Percentiles rank a stretch among this genome's conserved stretches.
Conservation (phyloP, 2,329 filamentous ascomycete species). For the Cordyceps pruinosa region DNA sequence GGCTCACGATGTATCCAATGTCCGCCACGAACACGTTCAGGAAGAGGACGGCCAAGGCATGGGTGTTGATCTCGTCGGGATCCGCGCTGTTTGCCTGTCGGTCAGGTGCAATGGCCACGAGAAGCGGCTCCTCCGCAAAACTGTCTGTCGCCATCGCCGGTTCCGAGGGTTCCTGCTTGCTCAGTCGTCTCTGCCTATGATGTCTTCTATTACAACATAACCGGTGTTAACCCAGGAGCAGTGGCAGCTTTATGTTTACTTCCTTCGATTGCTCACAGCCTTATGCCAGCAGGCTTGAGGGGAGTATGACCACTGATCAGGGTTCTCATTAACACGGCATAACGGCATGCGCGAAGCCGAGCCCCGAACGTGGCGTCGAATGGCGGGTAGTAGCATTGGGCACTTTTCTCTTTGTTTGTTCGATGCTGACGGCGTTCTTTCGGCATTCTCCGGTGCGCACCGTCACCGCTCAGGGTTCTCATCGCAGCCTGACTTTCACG, state of each 20-base stretch:
- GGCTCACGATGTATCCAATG: conserved; percentile 5
- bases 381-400: neutral
- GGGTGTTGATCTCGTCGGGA: neutral
- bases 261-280: too few relatives aligned
- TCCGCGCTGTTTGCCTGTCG: neutral
- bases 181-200: too few relatives aligned
- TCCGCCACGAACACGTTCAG: neutral
- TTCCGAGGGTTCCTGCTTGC: too few relatives aligned
- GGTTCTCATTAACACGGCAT: too few relatives aligned
- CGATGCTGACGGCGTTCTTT: neutral
- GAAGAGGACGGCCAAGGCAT: neutral
- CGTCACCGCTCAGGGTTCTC: neutral
- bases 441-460: neutral
- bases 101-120: neutral
- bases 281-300: too few relatives aligned
- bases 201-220: too few relatives aligned
- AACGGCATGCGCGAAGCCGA: neutral
- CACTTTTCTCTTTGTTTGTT: neutral
- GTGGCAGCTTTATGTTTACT: too few relatives aligned
- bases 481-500: neutral
- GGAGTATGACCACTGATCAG: too few relatives aligned
- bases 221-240: too few relatives aligned
- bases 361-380: neutral
- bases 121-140: conserved; percentile 3
- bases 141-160: neutral